Base-by-base conservation (phyloP, 2,329 filamentous ascomycete genomes). In the Penicillium sp. region DNA sequence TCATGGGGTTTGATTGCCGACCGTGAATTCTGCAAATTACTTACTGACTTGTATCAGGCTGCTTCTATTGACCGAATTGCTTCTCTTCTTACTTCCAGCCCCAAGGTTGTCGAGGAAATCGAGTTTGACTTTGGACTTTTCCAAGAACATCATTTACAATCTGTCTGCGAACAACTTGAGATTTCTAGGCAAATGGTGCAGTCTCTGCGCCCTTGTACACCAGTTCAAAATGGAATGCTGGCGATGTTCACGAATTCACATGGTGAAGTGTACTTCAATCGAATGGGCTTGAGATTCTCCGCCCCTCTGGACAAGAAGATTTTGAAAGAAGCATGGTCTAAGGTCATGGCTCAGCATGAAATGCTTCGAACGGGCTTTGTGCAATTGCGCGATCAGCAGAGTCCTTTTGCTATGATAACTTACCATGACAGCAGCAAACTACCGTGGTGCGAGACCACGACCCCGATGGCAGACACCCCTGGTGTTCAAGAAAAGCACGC, bases 321-420 rank as follows among this genome's bases (percentile, higher is more conserved):
- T 0, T 60, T 94, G 8, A 72, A 72, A 5, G 50, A 70, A 4
- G 87, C 89, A 1, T 95, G 90, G 89, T 57, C 62, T 2, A 60
- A 65, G 4, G 78, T 87, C 0, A 77, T 81, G 46, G 58, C 70
- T 3, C 75, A 72, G 1, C 86, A 92, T 66, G 82, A 86, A 4
- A 92, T 96, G 71, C 78, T 97, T 6, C 84, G 91, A 22, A 89
- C 87, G 7, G 89, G 89, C 0, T 93, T 96, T 64, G 70, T 82
- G 2, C 75, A 85, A 1, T 76, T 89, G 4, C 81, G 87, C 24
- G 82, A 89, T 61, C 63, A 76, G 1, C 76, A 83, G 5, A 74
- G 78, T 57, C 81, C 89, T 0, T 96, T 91, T 68, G 86, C 85
- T 1, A 95, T 95, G 89, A 67, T 94, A 2, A 84, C 87, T 13